Conservation (phyloP, 345 rosid genomes). For the Angophora floribunda region DNA sequence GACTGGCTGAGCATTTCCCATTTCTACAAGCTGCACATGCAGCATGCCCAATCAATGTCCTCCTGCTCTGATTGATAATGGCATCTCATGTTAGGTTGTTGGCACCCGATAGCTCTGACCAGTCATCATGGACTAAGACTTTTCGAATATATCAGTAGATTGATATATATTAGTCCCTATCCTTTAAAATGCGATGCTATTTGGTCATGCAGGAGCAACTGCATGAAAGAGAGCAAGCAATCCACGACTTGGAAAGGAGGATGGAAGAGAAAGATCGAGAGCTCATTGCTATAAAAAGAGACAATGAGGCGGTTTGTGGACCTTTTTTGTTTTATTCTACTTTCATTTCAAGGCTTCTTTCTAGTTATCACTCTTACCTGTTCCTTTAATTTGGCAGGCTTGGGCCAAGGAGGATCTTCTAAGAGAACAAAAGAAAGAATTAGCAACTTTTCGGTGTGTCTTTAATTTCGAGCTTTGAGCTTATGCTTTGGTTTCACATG, state of each 20-base stretch:
- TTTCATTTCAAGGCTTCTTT: not conserved
- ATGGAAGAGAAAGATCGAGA: slow-evolving; percentile 85
- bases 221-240: slow-evolving; percentile 48
- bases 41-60: not conserved
- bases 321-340: not conserved
- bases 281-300: slow-evolving; percentile 74
- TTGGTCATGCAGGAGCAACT: slow-evolving; percentile 62
- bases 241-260: slow-evolving; percentile 64
- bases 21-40: not conserved
- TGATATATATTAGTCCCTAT: not conserved
- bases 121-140: not conserved
- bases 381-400: slow-evolving; percentile 31
- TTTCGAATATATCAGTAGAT: not conserved
- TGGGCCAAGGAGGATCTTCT: slow-evolving; percentile 98
- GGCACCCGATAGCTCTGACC: not conserved
- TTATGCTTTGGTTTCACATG: not conserved
- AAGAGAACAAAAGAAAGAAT: slow-evolving; percentile 83
- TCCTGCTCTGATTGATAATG: not conserved
- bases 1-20: not conserved
- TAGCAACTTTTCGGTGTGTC: slow-evolving; percentile 67
- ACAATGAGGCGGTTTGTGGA: slow-evolving; percentile 73
- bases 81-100: not conserved
- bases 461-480: not conserved
- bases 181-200: not conserved
- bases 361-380: not conserved